Evolutionary conservation across 2,329 filamentous ascomycete genomes (phyloP), one percentile per base, ranked within the genome.

Genomic region (Fusarium aywerte): DNA sequence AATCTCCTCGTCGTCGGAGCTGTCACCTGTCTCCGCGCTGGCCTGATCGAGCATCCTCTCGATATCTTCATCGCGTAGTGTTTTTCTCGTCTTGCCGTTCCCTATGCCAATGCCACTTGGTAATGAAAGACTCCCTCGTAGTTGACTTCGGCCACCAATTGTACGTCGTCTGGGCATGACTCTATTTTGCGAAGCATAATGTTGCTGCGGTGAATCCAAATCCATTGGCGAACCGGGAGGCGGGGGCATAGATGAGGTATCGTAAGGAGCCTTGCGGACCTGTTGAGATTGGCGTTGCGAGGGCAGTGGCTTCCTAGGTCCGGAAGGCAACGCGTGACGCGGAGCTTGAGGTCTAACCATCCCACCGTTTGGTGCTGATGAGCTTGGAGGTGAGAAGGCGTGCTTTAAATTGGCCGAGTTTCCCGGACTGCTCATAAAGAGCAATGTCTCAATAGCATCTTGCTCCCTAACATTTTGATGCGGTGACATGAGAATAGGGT

Each of bases 381-480:
- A 80, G 12, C 75, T 75, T 1, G 78, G 74, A 0, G 81, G 78
- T 1, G 85, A 82, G 58, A 87, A 87, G 11, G 78, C 75, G 61
- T 86, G 85, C 65, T 87, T 87, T 70, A 89, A 77, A 62, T 87
- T 88, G 39, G 85, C 82, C 42, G 90, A 90, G 76, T 92, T 91
- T 16, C 89, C 89, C 0, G 91, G 91, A 65, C 90, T 92, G 73
- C 91, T 93, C 88, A 96, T 91, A 73, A 94, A 93, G 25, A 95
- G 81, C 23, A 96, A 79, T 1, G 91, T 90, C 74, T 94, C 92
- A 44, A 95, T 88, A 7, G 92, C 92, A 72, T 95, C 92, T 73
- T 93, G 91, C 74, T 96, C 92, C 50, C 91, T 86, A 65, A 92
- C 89, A 56, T 89, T 70, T 48, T 74, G 89, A 57, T 77, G 76